Evolutionary conservation across 306 rosid genomes (phyloP).

Genomic region (Dicorynia guianensis): DNA sequence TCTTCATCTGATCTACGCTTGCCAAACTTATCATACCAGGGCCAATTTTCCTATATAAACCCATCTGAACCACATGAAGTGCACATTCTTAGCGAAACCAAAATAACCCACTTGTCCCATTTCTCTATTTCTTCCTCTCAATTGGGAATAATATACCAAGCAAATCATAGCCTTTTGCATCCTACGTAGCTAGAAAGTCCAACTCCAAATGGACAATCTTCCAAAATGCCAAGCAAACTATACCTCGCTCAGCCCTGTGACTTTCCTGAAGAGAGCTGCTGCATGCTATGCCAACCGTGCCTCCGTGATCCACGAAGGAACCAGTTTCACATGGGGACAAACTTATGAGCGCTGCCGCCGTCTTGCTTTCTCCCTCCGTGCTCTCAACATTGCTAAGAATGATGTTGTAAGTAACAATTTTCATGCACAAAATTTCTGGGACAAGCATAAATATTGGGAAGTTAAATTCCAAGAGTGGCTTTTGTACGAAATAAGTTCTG

Average conservation of each 20-base stretch:
- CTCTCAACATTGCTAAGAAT: conserved; percentile 53
- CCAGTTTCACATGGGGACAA: conserved; percentile 69
- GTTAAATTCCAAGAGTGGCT: too few relatives aligned
- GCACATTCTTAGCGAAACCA: not conserved
- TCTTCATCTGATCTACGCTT: not conserved
- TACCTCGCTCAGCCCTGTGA: conserved; percentile 56
- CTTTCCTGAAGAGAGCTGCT: conserved; percentile 65
- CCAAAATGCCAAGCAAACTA: conserved; percentile 58
- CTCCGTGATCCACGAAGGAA: conserved; percentile 55
- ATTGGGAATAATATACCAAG: too few relatives aligned
- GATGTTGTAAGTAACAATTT: conserved; percentile 58
- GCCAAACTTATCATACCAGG: too few relatives aligned
- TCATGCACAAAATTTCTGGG: not conserved
- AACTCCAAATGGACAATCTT: conserved; percentile 47
- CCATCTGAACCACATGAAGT: not conserved
- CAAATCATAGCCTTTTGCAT: not conserved
- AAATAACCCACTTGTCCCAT: not conserved
- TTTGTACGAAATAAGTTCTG: too few relatives aligned
- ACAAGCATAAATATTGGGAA: not conserved
- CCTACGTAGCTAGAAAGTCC: not conserved
- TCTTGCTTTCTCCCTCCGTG: conserved; percentile 67
- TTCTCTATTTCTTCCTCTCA: not conserved
- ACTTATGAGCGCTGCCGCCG: conserved; percentile 67
- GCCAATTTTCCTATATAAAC: not conserved
- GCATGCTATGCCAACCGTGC: conserved; percentile 54